Evolutionary conservation across 371 early-diverging fungal species (phyloP), one percentile per base, ranked within the genome.

Genomic region (Mortierella sp.): DNA sequence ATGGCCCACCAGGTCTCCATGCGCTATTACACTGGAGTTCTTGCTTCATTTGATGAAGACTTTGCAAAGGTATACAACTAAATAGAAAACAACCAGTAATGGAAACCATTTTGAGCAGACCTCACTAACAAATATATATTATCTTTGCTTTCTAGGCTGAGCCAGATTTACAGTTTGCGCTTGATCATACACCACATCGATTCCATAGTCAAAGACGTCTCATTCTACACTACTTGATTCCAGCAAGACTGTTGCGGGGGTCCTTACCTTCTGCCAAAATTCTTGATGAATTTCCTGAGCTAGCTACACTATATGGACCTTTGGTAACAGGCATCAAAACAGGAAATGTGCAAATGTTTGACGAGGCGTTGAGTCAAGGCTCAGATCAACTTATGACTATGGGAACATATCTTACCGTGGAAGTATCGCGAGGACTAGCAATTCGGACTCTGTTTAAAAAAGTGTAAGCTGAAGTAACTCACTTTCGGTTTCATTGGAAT

Each of bases 1-100:
- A 93, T 94, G 73, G 81, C 94, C 49, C 94, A 98, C 84, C 92
- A 93, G 67, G 94, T 96, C 5, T 92, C 94, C 0, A 97, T 92
- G 76, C 84, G 90, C 24, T 98, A 94, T 77, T 96, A 96, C 84
- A 85, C 91, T 20, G 98, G 98, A 2, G 83, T 95, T 57, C 85
- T 96, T 18, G 88, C 91, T 14, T 98, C 97, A 83, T 88, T 90
- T 58, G 91, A 95, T 73, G 96, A 95, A 67, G 89, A 94, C 40
- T 97, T 93, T 79, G 64, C 62, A 26, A 90, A 89, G 85, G 93
- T 88, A 84, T 4, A 37, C 22, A 55, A 55, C 18, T 49, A 55
- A 63, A 24, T 0, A 54, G 18, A 5, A 47, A 26, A 26, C 52
- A 10, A 16, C 14, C 10, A 43, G 26, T 6, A 57, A 22, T 11